A percentile compares a stretch with the other conserved stretches of the same genome.
phyloP scores from a whole-genome alignment of 2,329 filamentous ascomycete species.

The Aurifilum marmelostoma region DNA sequence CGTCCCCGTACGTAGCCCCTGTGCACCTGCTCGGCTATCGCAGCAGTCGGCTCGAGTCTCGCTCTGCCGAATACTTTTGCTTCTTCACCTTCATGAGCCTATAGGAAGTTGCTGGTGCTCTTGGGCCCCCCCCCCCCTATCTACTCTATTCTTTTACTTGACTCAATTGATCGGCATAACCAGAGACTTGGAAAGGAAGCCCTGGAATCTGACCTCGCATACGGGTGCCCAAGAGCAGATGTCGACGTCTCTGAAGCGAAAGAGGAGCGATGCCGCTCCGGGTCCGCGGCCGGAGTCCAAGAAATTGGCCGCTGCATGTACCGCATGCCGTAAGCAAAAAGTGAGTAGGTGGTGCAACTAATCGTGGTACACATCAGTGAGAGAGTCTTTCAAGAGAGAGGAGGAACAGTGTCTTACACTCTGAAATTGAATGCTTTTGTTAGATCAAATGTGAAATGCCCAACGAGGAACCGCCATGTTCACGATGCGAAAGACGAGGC shows the following conservation, averaged over 20 bases:
- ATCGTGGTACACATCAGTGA: too few species aligned
- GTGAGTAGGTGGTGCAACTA: not conserved
- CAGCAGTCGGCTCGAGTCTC: too few species aligned
- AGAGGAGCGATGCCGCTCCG: conserved; percentile 9
- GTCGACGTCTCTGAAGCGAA: not conserved
- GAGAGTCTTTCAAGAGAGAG: not conserved
- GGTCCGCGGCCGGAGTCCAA: conserved; percentile 6
- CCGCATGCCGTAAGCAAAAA: conserved; percentile 10
- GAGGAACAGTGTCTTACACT: not conserved
- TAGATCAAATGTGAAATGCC: conserved; percentile 14
- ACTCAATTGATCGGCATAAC: not conserved
- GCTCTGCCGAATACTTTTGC: too few species aligned
- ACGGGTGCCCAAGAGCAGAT: not conserved
- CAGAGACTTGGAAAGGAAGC: not conserved
- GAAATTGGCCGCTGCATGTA: conserved; percentile 7
- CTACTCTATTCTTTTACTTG: not conserved
- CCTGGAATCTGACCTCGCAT: not conserved
- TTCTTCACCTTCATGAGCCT: too few species aligned
- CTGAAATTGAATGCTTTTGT: not conserved
- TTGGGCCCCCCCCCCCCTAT: not conserved
- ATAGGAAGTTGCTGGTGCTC: too few species aligned
- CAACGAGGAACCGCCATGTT: conserved; percentile 7
- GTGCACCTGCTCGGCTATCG: too few species aligned
- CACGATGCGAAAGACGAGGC: conserved; percentile 5
- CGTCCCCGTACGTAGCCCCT: too few species aligned